phyloP scores from a whole-genome alignment of 2,329 filamentous ascomycete genomes.

The Fusarium hainanense region DNA sequence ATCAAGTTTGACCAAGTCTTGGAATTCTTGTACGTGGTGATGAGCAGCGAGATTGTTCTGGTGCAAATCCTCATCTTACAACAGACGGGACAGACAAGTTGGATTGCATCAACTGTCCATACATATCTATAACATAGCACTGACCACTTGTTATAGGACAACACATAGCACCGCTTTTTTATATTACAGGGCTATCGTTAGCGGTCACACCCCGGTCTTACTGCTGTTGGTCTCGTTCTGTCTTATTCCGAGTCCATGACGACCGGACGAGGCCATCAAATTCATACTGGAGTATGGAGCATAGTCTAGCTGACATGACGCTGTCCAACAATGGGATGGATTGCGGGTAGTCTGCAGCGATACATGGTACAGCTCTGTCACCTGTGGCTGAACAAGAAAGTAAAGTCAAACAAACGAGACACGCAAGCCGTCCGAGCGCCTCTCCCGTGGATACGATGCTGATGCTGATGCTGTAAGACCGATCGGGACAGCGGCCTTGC shows the following conservation, averaged over 20 bases:
- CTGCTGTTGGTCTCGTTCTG: constrained; percentile 1
- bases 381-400: constrained; percentile 4
- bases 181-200: constrained; percentile 17
- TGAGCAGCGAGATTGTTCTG: constrained; percentile 22
- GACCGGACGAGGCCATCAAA: constrained; percentile 14
- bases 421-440: constrained; percentile 38
- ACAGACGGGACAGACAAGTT: neutral
- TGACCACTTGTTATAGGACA: constrained; percentile 4
- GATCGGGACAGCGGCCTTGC: neutral
- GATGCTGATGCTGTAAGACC: constrained; percentile 21
- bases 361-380: constrained; percentile 9
- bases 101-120: neutral
- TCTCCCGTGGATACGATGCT: constrained; percentile 30
- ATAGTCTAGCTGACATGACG: constrained; percentile 25
- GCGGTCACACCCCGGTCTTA: constrained; percentile 21
- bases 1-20: constrained; percentile 38
- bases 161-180: constrained; percentile 16
- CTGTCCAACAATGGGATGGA: constrained; percentile 32
- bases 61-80: constrained; percentile 31
- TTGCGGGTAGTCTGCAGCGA: constrained; percentile 21
- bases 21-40: constrained; percentile 20
- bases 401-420: constrained; percentile 20
- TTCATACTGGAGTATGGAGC: neutral
- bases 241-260: constrained; percentile 21
- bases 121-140: neutral